These are phyloP conservation scores for Phellopilus nigrolimitatus DNA, from an alignment of 1,284 basidiomycete species.

Conservation along the genomic window DNA sequence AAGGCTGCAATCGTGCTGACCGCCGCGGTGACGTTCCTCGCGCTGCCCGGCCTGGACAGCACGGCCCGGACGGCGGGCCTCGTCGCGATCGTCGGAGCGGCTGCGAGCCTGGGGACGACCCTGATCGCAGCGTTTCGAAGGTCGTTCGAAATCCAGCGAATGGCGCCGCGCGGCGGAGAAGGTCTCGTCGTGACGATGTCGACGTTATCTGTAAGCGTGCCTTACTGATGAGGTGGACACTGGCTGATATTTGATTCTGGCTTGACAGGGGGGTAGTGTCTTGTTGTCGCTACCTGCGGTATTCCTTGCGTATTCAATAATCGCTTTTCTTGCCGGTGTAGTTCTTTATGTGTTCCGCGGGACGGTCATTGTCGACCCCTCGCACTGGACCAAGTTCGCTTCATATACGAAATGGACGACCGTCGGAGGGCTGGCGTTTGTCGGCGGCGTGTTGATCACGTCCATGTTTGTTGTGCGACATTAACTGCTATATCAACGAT, in stretches of 20 bases:
- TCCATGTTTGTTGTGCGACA: conserved; percentile 36
- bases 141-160: conserved; percentile 55
- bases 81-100: conserved; percentile 60
- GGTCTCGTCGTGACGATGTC: conserved; percentile 50
- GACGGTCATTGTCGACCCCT: conserved; percentile 26
- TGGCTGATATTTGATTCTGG: neutral
- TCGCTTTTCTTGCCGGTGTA: conserved; percentile 60
- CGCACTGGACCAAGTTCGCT: conserved; percentile 39
- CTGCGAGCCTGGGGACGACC: conserved; percentile 61
- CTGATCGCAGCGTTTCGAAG: conserved; percentile 62
- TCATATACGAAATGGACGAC: conserved; percentile 60
- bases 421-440: conserved; percentile 54
- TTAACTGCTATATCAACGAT: conserved; percentile 3
- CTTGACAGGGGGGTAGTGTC: conserved; percentile 51
- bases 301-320: conserved; percentile 62
- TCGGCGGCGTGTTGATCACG: conserved; percentile 56
- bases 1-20: conserved; percentile 74
- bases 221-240: neutral
- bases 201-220: conserved; percentile 9
- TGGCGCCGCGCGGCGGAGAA: conserved; percentile 42
- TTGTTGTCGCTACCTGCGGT: conserved; percentile 69
- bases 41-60: conserved; percentile 63
- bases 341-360: conserved; percentile 62
- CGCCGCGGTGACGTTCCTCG: conserved; percentile 71
- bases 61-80: conserved; percentile 57